Conservation (phyloP, 352 stramenopile species). For the Globisporangium recalcitrans region DNA sequence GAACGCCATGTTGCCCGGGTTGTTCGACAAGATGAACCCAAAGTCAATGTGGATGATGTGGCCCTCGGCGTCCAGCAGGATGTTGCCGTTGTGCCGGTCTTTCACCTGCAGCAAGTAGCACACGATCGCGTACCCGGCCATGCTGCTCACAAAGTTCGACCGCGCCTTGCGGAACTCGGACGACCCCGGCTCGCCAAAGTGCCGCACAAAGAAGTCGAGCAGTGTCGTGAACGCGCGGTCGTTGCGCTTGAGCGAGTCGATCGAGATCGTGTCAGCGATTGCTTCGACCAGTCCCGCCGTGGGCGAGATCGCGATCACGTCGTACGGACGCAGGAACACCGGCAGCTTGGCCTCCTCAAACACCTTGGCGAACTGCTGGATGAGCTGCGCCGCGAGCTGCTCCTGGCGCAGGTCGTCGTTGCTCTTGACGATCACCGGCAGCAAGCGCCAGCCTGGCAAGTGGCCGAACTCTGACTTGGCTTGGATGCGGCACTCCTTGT, state of each 20-base stretch:
- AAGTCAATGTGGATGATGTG: constrained; percentile 98
- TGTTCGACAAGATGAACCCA: constrained; percentile 93
- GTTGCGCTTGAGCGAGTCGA: constrained; percentile 98
- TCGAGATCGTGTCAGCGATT: constrained; percentile 95
- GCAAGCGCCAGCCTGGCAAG: constrained; percentile 85
- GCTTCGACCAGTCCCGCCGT: constrained; percentile 95
- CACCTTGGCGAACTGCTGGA: constrained; percentile 91
- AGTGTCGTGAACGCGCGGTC: constrained; percentile 90
- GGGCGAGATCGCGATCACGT: constrained; percentile 93
- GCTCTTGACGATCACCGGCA: constrained; percentile 97
- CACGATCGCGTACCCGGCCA: constrained; percentile 91
- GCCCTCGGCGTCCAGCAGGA: constrained; percentile 93
- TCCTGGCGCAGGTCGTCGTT: constrained; percentile 98
- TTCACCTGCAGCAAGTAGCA: constrained; percentile 97
- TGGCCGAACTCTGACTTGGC: constrained; percentile 81
- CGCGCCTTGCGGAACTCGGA: constrained; percentile 72
- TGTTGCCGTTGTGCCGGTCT: constrained; percentile 98
- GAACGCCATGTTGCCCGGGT: constrained; percentile 91
- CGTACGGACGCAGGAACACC: constrained; percentile 94
- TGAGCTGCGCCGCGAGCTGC: constrained; percentile 96
- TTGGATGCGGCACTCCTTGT: constrained; percentile 91
- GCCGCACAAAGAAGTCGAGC: constrained; percentile 92
- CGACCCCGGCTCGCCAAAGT: constrained; percentile 84
- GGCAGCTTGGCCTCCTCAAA: constrained; percentile 93
- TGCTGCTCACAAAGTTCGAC: constrained; percentile 83